These are phyloP conservation scores for Closterium sp. DNA, from an alignment of 139 green algal species.

Conservation along the genomic window DNA sequence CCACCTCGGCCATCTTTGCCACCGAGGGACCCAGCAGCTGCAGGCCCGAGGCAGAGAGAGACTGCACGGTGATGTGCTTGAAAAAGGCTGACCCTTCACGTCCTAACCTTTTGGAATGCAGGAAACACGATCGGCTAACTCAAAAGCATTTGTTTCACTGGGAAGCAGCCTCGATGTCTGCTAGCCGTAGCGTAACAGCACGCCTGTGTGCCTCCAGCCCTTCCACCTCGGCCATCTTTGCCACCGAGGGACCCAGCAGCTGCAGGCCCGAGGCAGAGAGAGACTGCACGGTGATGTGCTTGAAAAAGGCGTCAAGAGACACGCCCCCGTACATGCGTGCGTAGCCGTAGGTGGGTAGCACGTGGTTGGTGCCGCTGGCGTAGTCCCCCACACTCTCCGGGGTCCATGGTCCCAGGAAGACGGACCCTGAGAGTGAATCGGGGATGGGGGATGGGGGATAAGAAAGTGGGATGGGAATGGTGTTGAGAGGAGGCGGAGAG, in stretches of 20 bases:
- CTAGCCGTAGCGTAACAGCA: constrained; percentile 73
- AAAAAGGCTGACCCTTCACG: no score
- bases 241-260: constrained; percentile 79
- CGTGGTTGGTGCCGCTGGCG: constrained; percentile 96
- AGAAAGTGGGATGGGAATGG: no score
- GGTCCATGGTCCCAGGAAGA: constrained; percentile 93
- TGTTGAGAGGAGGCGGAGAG: no score
- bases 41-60: no score
- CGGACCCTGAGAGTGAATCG: constrained; percentile 59
- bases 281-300: constrained; percentile 95
- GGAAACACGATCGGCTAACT: no score
- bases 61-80: no score
- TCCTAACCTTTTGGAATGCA: no score
- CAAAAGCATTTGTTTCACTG: no score
- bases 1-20: no score
- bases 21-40: no score
- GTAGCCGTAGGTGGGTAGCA: constrained; percentile 96
- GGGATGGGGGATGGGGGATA: background rate
- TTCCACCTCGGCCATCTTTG: constrained; percentile 91
- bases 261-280: constrained; percentile 68
- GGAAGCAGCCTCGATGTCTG: background rate
- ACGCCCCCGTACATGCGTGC: constrained; percentile 97
- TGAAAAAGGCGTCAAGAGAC: constrained; percentile 89
- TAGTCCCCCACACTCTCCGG: constrained; percentile 98
- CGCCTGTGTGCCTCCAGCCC: constrained; percentile 87